Conservation (phyloP, 805 yeast genomes). For the Candida xiaguanensis region DNA sequence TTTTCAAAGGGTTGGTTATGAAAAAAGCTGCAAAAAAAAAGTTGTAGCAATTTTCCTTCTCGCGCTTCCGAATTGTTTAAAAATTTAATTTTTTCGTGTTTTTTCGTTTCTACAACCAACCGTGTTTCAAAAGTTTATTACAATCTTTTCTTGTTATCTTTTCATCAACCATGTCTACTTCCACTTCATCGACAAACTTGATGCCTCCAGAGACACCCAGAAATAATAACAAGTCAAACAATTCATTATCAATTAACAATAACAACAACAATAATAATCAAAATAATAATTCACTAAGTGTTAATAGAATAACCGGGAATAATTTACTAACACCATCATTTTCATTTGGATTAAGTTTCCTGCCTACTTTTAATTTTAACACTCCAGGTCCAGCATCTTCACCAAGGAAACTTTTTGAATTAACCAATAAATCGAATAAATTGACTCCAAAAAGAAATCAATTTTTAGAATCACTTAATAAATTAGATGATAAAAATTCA, state of each 20-base stretch:
- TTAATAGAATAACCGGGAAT: neutral
- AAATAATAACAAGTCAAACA: constrained; percentile 1
- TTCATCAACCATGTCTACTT: neutral
- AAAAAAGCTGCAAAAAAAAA: neutral
- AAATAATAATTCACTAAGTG: neutral
- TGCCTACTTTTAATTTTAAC: constrained; percentile 41
- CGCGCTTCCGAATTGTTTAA: neutral
- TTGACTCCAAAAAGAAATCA: constrained; percentile 9
- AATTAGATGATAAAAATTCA: neutral
- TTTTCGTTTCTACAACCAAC: neutral
- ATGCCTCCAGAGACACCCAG: constrained; percentile 12
- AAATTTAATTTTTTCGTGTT: neutral
- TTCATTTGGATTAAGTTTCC: constrained; percentile 37
- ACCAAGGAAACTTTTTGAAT: constrained; percentile 31
- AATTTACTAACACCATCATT: constrained; percentile 27
- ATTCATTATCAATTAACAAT: neutral
- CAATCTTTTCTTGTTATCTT: neutral
- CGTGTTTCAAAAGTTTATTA: too few species aligned
- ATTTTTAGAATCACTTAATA: constrained; percentile 6
- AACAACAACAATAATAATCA: neutral
- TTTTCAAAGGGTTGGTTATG: constrained; percentile 3
- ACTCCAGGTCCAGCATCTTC: constrained; percentile 31
- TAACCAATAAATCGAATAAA: constrained; percentile 17
- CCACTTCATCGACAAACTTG: constrained; percentile 1
- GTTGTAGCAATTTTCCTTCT: neutral